phyloP scores from a whole-genome alignment of 495 filamentous ascomycete species.

The Thozetella sp. region DNA sequence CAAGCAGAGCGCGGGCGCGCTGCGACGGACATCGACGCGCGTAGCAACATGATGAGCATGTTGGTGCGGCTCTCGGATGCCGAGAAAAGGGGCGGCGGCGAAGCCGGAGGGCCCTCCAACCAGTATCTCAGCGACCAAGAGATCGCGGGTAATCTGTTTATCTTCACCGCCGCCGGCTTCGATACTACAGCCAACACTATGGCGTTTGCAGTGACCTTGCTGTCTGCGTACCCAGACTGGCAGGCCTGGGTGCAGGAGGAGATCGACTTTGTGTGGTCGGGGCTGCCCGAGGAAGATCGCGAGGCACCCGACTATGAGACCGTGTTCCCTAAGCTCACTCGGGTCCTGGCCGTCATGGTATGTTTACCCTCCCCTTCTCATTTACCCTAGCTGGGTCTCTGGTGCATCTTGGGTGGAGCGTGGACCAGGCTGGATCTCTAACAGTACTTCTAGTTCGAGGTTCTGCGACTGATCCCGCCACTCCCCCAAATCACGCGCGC shows the following conservation, averaged over 20 bases:
- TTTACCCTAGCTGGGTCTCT: neutral
- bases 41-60: slow-evolving; percentile 38
- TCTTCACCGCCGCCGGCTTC: slow-evolving; percentile 52
- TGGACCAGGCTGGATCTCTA: no score
- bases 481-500: slow-evolving; percentile 37
- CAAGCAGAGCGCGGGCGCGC: slow-evolving; percentile 25
- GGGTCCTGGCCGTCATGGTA: slow-evolving; percentile 46
- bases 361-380: neutral
- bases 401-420: no score
- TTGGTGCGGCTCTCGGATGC: slow-evolving; percentile 23
- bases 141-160: slow-evolving; percentile 51
- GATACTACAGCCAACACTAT: slow-evolving; percentile 54
- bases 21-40: slow-evolving; percentile 2
- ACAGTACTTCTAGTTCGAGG: slow-evolving; percentile 37
- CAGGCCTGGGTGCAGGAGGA: slow-evolving; percentile 30
- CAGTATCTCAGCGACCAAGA: slow-evolving; percentile 38
- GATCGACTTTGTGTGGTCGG: slow-evolving; percentile 15
- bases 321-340: slow-evolving; percentile 35
- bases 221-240: slow-evolving; percentile 44
- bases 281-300: slow-evolving; percentile 6
- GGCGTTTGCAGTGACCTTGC: slow-evolving; percentile 38
- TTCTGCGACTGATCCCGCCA: slow-evolving; percentile 45
- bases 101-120: neutral
- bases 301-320: slow-evolving; percentile 20
- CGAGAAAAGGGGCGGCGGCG: slow-evolving; percentile 5